Evolutionary conservation across 2,329 filamentous ascomycete species (phyloP).

Genomic region (Ploettnerulaceae sp.): DNA sequence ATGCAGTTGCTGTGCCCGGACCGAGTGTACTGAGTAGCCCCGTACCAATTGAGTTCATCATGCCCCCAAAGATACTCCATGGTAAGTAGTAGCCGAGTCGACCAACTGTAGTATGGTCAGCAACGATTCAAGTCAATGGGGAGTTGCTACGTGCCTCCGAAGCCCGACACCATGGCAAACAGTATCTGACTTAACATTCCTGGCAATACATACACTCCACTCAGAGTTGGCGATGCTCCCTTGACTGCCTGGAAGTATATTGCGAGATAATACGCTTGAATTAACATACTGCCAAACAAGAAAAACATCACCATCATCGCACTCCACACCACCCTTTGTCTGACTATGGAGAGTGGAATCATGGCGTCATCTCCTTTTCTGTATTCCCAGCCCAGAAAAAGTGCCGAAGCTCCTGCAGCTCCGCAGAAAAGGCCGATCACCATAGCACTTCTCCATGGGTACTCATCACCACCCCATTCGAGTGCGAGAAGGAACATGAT

Average conservation of each 20-base stretch:
- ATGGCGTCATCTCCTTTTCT: conserved; percentile 29
- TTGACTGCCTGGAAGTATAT: conserved; percentile 47
- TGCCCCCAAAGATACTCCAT: conserved; percentile 29
- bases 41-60: conserved; percentile 30
- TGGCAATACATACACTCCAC: conserved; percentile 39
- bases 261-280: conserved; percentile 41
- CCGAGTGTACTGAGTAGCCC: conserved; percentile 35
- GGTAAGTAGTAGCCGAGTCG: conserved; percentile 35
- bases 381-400: conserved; percentile 30
- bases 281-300: conserved; percentile 16
- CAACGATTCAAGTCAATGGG: not conserved
- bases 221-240: conserved; percentile 34
- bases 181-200: conserved; percentile 34
- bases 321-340: conserved; percentile 22
- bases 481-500: conserved; percentile 35
- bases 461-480: conserved; percentile 34
- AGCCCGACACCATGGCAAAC: conserved; percentile 19
- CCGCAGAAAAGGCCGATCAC: conserved; percentile 32
- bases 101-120: conserved; percentile 14
- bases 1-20: conserved; percentile 15
- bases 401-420: conserved; percentile 15
- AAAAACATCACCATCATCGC: conserved; percentile 17
- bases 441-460: conserved; percentile 31
- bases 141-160: conserved; percentile 10
- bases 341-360: conserved; percentile 27